Percentiles rank a stretch among this genome's conserved stretches.
Conservation (phyloP, 768 basidiomycete species). For the Mycena sanguinolenta region DNA sequence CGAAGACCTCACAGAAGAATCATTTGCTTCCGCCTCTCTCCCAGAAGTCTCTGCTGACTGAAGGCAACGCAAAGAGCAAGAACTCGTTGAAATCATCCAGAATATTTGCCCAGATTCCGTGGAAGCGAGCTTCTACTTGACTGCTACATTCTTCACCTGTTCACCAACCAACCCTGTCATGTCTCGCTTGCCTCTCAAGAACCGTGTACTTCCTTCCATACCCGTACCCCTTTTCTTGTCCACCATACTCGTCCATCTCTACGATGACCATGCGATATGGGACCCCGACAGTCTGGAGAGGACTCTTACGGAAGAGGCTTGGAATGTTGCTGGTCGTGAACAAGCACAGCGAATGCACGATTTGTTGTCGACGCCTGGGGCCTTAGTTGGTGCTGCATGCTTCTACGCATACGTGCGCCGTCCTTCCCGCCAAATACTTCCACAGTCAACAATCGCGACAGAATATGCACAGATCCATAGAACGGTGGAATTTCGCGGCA, state of each 20-base stretch:
- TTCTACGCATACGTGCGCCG: constrained; percentile 58
- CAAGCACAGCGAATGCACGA: background rate
- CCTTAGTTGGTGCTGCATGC: constrained; percentile 56
- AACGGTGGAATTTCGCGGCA: too few relatives aligned
- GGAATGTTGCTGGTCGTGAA: constrained; percentile 5
- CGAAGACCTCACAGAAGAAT: constrained; percentile 28
- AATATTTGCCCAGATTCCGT: background rate
- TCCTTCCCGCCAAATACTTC: constrained; percentile 36
- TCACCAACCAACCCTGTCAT: too few relatives aligned
- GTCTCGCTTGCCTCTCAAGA: too few relatives aligned
- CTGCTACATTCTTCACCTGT: constrained; percentile 22
- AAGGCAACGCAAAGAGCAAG: constrained; percentile 14
- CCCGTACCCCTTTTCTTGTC: constrained; percentile 12
- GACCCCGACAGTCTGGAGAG: background rate
- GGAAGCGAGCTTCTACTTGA: constrained; percentile 13
- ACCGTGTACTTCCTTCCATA: too few relatives aligned
- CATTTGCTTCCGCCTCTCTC: constrained; percentile 18
- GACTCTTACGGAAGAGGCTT: background rate
- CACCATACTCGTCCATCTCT: constrained; percentile 13
- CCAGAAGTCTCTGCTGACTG: constrained; percentile 12
- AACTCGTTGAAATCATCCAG: constrained; percentile 25
- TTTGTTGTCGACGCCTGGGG: constrained; percentile 18
- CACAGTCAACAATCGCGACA: too few relatives aligned
- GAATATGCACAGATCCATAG: too few relatives aligned
- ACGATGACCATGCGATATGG: background rate